Percentiles rank a stretch among this genome's conserved stretches.
Evolutionary conservation across 2,329 filamentous ascomycete species (phyloP).

Genomic region (Sporothrix variecibatus): DNA sequence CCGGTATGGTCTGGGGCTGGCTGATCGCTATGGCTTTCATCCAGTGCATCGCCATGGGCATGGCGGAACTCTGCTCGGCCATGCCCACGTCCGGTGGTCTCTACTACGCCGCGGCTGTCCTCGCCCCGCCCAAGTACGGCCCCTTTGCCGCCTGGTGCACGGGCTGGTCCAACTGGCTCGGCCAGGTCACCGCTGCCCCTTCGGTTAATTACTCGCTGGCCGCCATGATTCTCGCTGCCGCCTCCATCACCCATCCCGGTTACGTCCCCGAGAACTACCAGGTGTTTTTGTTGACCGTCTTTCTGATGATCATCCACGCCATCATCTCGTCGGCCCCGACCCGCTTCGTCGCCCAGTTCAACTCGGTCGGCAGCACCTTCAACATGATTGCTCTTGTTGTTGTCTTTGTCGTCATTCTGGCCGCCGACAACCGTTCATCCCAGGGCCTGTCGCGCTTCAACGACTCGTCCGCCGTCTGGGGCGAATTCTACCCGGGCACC

Average conservation of each 20-base stretch:
- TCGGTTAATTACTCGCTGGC: constrained; percentile 67
- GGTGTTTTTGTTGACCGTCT: constrained; percentile 65
- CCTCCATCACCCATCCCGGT: constrained; percentile 65
- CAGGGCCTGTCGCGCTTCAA: constrained; percentile 42
- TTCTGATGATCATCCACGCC: constrained; percentile 69
- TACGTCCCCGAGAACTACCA: constrained; percentile 68
- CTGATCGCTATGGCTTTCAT: constrained; percentile 72
- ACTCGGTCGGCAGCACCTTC: constrained; percentile 68
- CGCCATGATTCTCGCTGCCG: constrained; percentile 71
- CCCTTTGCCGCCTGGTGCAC: constrained; percentile 69
- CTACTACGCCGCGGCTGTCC: constrained; percentile 72
- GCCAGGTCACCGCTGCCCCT: constrained; percentile 66
- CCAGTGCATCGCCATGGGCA: constrained; percentile 66
- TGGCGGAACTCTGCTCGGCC: constrained; percentile 71
- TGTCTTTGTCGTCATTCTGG: constrained; percentile 69
- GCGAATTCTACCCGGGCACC: constrained; percentile 65
- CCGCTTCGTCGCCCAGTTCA: constrained; percentile 68
- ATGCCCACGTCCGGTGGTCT: constrained; percentile 74
- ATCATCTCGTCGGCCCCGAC: constrained; percentile 71
- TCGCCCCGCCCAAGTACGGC: constrained; percentile 66
- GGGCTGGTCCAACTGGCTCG: constrained; percentile 70
- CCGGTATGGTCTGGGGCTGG: constrained; percentile 76
- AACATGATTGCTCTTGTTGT: constrained; percentile 69
- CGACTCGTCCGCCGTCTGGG: constrained; percentile 61
- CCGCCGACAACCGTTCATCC: constrained; percentile 54